Base-by-base conservation (phyloP, 1,284 basidiomycete species). In the Gymnopus androsaceus region DNA sequence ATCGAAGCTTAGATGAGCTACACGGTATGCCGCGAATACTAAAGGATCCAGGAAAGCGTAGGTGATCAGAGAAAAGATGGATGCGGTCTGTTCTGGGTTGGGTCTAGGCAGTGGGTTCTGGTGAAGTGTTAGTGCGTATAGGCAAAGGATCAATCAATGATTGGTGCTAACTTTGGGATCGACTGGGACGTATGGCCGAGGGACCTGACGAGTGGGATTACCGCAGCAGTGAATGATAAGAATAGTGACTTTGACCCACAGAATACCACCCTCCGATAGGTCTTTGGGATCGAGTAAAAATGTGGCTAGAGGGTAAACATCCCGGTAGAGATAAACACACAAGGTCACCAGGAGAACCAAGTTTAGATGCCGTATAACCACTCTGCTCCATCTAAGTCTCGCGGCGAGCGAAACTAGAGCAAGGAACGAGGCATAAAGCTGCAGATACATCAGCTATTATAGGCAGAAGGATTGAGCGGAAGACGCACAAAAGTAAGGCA, bases 31-130 rank as follows among this genome's bases (percentile, higher is more conserved):
- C 23, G 70, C 54, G 11, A 73, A 74, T 42, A 88, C 73, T 42
- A 85, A 67, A 0, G 72, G 70, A 55, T 86, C 77, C 64, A 89
- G 69, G 72, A 83, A 90, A 27, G 75, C 72, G 68, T 80, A 90
- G 37, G 81, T 74, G 14, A 78, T 42, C 59, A 84, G 72, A 2
- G 80, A 85, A 15, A 85, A 62, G 46, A 81, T 70, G 0, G 85
- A 82, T 0, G 85, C 80, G 0, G 83, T 87, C 65, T 90, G 87
- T 63, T 90, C 87, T 3, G 84, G 83, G 67, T 83, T 85, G 6
- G 79, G 76, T 21, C 72, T 64, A 4, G 71, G 64, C 59, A 69
- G 66, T 2, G 77, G 77, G 45, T 78, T 67, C 79, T 82, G 49
- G 34, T 48, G 3, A 14, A 15, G 21, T 2, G 12, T 33, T 4